Percentiles rank a stretch among this genome's conserved stretches.
These are phyloP conservation scores for Chimonanthus salicifolius DNA, from an alignment of 164 flowering plant species.

Conservation along the genomic window DNA sequence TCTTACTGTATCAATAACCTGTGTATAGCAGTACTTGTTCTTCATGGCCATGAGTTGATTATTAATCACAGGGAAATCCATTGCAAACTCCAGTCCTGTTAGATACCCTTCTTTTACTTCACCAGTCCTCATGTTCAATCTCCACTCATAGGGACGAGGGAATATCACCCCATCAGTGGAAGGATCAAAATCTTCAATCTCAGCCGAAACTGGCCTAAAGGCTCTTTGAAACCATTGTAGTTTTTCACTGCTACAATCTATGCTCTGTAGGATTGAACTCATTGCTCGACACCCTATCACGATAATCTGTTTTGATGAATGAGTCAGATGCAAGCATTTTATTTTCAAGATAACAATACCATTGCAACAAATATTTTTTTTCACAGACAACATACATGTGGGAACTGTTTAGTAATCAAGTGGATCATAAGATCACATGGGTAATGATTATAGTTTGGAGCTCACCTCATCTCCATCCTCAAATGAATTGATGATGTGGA, in stretches of 20 bases:
- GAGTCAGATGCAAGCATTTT: too few relatives aligned
- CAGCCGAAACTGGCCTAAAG: not conserved
- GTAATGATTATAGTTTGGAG: not conserved
- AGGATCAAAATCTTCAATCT: constrained; percentile 2
- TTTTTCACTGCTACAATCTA: constrained; percentile 3
- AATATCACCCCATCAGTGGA: constrained; percentile 25
- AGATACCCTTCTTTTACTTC: constrained; percentile 41
- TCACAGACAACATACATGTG: too few relatives aligned
- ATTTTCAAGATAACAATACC: too few relatives aligned
- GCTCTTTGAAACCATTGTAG: constrained; percentile 15
- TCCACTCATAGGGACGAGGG: constrained; percentile 44
- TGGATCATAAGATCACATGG: not conserved
- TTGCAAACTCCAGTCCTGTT: constrained; percentile 28
- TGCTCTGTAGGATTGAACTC: constrained; percentile 16
- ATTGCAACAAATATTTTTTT: not conserved
- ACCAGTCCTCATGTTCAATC: constrained; percentile 45
- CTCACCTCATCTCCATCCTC: constrained; percentile 17
- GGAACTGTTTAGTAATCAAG: not conserved
- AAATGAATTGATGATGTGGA: constrained; percentile 13
- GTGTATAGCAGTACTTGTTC: constrained; percentile 47
- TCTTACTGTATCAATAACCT: constrained; percentile 34
- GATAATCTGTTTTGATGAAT: constrained; percentile 6
- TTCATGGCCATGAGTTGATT: constrained; percentile 26
- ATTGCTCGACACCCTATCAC: constrained; percentile 4
- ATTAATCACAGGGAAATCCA: constrained; percentile 61